These are phyloP conservation scores for Alternaria triticina DNA, from an alignment of 2,329 filamentous ascomycete genomes.

Conservation along the genomic window DNA sequence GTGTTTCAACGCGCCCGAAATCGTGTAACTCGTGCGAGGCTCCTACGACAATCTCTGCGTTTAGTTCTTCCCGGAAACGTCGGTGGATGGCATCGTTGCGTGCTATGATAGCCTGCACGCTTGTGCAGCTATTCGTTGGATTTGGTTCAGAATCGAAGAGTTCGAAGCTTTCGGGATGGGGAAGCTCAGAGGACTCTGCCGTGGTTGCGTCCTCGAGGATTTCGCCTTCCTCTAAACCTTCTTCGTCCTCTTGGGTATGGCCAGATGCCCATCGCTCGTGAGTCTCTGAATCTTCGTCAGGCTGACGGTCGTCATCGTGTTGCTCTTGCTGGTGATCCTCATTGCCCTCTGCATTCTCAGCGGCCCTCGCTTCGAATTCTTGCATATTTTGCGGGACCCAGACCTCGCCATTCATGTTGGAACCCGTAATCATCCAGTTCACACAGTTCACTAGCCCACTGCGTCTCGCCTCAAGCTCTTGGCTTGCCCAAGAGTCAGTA, in stretches of 20 bases:
- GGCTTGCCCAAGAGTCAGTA: neutral
- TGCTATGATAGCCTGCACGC: neutral
- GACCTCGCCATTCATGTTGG: neutral
- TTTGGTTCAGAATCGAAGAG: neutral
- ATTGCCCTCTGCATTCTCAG: neutral
- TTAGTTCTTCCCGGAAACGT: neutral
- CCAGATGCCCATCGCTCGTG: neutral
- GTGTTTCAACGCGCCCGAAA: neutral
- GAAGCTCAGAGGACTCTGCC: neutral
- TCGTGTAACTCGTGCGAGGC: neutral
- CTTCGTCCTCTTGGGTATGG: neutral
- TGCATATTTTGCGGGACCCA: neutral
- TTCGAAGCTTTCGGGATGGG: neutral
- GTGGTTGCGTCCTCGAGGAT: neutral
- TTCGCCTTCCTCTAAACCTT: neutral
- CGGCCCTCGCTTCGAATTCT: neutral
- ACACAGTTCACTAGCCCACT: neutral
- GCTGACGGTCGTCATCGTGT: neutral
- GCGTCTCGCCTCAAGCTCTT: neutral
- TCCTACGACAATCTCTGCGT: neutral
- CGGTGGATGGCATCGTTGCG: neutral
- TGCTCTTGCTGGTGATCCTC: neutral
- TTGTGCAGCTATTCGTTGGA: neutral
- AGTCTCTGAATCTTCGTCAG: neutral
- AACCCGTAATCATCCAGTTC: neutral